These are phyloP conservation scores for Crotalaria pallida DNA, from an alignment of 306 rosid species.

Conservation along the genomic window DNA sequence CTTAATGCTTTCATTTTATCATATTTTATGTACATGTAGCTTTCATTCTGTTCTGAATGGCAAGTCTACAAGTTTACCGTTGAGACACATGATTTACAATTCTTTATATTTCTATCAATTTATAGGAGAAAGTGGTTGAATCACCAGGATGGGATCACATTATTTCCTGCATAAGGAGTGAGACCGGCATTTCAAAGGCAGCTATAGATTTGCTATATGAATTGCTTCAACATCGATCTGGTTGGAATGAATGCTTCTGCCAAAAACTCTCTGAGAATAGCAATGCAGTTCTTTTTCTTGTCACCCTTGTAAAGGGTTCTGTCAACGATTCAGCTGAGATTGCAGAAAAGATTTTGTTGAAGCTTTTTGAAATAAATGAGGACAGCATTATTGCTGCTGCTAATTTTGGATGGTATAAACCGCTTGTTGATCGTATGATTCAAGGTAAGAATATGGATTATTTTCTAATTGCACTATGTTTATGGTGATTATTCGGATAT, in stretches of 20 bases:
- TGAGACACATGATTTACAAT: background rate
- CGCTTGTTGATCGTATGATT: constrained; percentile 54
- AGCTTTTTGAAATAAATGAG: constrained; percentile 59
- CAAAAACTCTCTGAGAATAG: constrained; percentile 50
- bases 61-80: background rate
- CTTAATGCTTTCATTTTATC: background rate
- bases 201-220: constrained; percentile 60
- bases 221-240: constrained; percentile 55
- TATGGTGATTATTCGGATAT: background rate
- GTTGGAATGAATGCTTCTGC: constrained; percentile 62
- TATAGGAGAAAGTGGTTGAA: constrained; percentile 52
- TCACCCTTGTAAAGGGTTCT: constrained; percentile 44
- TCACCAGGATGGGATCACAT: constrained; percentile 66
- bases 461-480: constrained; percentile 12
- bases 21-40: background rate
- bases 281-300: constrained; percentile 51
- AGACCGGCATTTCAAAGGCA: constrained; percentile 52
- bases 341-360: constrained; percentile 58
- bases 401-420: constrained; percentile 68
- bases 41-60: background rate
- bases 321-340: constrained; percentile 47
- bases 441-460: constrained; percentile 42
- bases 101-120: background rate
- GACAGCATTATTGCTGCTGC: constrained; percentile 51
- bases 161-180: constrained; percentile 48